Conservation (phyloP, 2,329 filamentous ascomycete species). For the Botrytis hyacinthi region DNA sequence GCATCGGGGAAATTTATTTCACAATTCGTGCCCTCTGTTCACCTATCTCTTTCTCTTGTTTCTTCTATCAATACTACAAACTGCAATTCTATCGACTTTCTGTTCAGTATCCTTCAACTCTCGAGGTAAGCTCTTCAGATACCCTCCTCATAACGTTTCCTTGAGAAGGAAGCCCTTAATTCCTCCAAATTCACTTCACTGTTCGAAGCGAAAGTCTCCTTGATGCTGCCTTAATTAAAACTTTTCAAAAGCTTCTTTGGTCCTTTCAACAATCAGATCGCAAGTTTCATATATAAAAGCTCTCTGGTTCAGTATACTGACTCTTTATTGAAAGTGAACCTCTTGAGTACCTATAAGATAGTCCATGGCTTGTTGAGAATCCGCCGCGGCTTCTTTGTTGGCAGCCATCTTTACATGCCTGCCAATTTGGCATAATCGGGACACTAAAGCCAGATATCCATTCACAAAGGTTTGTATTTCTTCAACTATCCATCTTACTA, state of each 20-base stretch:
- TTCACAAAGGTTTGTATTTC: neutral
- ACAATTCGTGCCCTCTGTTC: neutral
- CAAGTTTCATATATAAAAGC: neutral
- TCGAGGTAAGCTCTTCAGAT: neutral
- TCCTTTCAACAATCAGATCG: neutral
- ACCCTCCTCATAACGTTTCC: neutral
- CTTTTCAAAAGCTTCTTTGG: neutral
- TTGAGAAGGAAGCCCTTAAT: neutral
- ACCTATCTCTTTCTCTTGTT: neutral
- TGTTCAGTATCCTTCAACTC: neutral
- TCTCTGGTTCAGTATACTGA: neutral
- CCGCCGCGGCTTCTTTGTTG: neutral
- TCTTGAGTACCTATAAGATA: neutral
- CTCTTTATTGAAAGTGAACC: neutral
- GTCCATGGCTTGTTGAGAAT: neutral
- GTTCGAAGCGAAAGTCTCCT: slow-evolving; percentile 12
- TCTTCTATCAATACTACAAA: neutral
- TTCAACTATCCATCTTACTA: neutral
- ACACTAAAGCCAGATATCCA: neutral
- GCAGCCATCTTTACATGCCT: neutral
- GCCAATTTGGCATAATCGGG: neutral
- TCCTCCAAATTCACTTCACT: neutral
- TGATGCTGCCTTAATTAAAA: neutral
- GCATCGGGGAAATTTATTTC: neutral
- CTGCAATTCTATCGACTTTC: neutral